Evolutionary conservation across 495 filamentous ascomycete genomes (phyloP), one percentile per base, ranked within the genome.

Genomic region (Rhizodiscina lignyota): DNA sequence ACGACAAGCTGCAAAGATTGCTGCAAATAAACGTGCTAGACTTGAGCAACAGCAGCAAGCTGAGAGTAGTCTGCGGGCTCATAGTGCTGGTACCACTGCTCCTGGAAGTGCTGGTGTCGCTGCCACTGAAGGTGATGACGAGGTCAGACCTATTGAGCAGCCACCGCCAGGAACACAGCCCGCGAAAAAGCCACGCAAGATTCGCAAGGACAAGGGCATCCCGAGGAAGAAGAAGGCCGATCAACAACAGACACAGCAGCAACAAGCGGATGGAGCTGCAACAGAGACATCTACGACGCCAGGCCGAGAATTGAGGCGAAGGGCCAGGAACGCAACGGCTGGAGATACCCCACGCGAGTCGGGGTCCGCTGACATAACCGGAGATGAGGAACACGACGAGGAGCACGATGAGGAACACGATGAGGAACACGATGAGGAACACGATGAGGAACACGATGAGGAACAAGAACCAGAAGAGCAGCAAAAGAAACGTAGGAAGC

Each of bases 401-500:
- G 24, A 27, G 13, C 8, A 27, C 24, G 24, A 27, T 13, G 24
- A 13, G 13, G 6, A 6, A 6, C 24, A 6, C 8, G 24, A 13
- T 26, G 3, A 20, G 8, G 36, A 18, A 16, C 20, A 4, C 15
- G 38, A 17, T 26, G 38, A 11, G 6, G 24, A 20, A 4, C 19
- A 40, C 6, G 33, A 5, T 21, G 38, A 36, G 13, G 37, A 21
- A 13, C 20, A 28, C 4, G 15, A 20, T 8, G 32, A n/a, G 34
- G 6, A 10, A 1, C 27, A 24, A 29, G 29, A n/a, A n/a, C n/a
- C n/a, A n/a, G n/a, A n/a, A n/a, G n/a, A n/a, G n/a, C n/a, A n/a
- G n/a, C n/a, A n/a, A n/a, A n/a, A n/a, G n/a, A 18, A 21, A 22
- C n/a, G 38, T 12, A 8, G 18, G n/a, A 54, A 54, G 47, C 66